Evolutionary conservation across 306 rosid species (phyloP), one percentile per base, ranked within the genome.

Genomic region (Malus fusca): DNA sequence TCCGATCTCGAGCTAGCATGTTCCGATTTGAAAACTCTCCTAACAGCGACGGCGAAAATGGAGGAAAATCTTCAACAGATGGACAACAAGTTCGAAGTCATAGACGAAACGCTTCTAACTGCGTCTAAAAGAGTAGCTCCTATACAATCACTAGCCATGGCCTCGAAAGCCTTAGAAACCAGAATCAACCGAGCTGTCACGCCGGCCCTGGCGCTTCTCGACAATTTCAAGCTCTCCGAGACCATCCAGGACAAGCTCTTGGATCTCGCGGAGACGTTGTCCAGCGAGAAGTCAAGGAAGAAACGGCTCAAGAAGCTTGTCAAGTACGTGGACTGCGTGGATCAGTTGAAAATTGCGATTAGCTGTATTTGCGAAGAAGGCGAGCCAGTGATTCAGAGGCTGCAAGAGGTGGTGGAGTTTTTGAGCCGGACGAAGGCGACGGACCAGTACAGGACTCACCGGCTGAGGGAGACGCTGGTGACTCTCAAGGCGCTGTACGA

Each of bases 361-460:
- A 81, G 33, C 11, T 72, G 67, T 19, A 88, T 93, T 43, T 68
- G 90, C 40, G 68, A 72, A 58, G 97, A 84, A 25, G 98, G 91
- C 3, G 93, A 89, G 83, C 82, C 85, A 6, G 98, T 87, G 84
- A 84, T 93, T 42, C 93, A 85, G 88, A 85, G 62, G 85, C 96
- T 91, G 61, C 98, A 93, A 23, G 98, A 93, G 82, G 98, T 91
- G 71, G 98, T 93, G 55, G 98, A 93, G 84, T 93, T 89, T 66
- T 75, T 93, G 79, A 89, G 98, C 87, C 70, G 97, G 69, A 91
- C 97, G 17, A 93, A 89, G 82, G 93, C 97, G 1, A 90, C 92
- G 0, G 93, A 91, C 79, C 84, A 78, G 31, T 60, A 79, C 22
- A 80, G 97, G 78, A 83, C 87, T 4, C 75, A 65, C 11, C 83